These are phyloP conservation scores for Thuidium tamariscinum DNA, from an alignment of 225 moss, liverwort and hornwort genomes.

Conservation along the genomic window DNA sequence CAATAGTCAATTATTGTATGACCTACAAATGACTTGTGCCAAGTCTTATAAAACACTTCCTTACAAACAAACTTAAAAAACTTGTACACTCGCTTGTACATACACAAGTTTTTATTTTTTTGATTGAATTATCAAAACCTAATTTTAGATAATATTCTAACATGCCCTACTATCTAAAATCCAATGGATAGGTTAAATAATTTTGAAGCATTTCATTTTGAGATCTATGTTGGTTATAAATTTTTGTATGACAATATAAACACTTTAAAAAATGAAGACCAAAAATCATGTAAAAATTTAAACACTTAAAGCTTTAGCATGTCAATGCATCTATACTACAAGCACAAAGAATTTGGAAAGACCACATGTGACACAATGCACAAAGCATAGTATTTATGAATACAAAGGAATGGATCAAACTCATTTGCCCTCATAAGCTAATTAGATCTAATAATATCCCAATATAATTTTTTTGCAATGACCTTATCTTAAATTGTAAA, in stretches of 20 bases:
- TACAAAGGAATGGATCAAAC: neutral
- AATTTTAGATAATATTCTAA: neutral
- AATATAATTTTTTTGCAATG: rapidly evolving
- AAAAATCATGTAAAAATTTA: neutral
- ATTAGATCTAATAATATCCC: neutral
- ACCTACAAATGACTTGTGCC: neutral
- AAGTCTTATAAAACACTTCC: rapidly evolving
- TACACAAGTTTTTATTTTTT: rapidly evolving
- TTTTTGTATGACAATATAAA: neutral
- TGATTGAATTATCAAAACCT: rapidly evolving
- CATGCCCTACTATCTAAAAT: neutral
- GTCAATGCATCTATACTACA: neutral
- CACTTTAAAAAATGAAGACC: neutral
- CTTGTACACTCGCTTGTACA: too few relatives aligned
- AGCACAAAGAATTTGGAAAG: rapidly evolving
- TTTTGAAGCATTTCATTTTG: neutral
- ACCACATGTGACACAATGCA: rapidly evolving
- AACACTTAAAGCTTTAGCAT: neutral
- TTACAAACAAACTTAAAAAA: neutral
- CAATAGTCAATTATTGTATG: rapidly evolving
- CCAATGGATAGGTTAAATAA: neutral
- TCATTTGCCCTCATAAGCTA: neutral
- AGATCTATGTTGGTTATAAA: neutral
- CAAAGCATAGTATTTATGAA: neutral
- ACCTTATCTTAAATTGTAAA: neutral